These are phyloP conservation scores for Agrostemma githago DNA, from an alignment of 148 eudicot species.

Conservation along the genomic window DNA sequence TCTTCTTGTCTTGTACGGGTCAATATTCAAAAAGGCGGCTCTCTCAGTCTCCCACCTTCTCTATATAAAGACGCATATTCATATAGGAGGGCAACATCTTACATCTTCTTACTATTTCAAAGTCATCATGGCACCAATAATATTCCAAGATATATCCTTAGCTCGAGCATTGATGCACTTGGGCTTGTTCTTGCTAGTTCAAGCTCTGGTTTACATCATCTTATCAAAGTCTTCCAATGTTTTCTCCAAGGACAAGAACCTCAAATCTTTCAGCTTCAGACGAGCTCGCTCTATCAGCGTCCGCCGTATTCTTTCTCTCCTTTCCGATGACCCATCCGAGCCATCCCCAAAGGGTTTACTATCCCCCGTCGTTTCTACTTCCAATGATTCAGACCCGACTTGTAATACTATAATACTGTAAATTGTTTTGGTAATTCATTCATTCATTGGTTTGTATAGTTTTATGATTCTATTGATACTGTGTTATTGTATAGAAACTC, in stretches of 20 bases:
- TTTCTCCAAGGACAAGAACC: conserved; percentile 39
- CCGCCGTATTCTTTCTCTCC: conserved; percentile 27
- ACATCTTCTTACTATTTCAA: too few species aligned
- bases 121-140: background rate
- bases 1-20: too few species aligned
- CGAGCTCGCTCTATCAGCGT: conserved; percentile 32
- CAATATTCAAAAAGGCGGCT: too few species aligned
- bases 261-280: conserved; percentile 43
- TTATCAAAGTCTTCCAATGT: conserved; percentile 47
- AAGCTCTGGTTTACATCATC: conserved; percentile 51
- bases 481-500: background rate
- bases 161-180: conserved; percentile 30
- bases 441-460: background rate
- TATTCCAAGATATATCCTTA: conserved; percentile 8
- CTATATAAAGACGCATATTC: too few species aligned
- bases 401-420: too few species aligned
- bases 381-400: background rate
- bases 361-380: background rate
- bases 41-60: too few species aligned
- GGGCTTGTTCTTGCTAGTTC: conserved; percentile 43
- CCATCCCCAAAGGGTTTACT: conserved; percentile 4
- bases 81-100: too few species aligned
- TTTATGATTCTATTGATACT: background rate
- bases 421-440: background rate
- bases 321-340: conserved; percentile 36